Evolutionary conservation across 352 stramenopile genomes (phyloP).

Genomic region (Phytopythium oedochilum): DNA sequence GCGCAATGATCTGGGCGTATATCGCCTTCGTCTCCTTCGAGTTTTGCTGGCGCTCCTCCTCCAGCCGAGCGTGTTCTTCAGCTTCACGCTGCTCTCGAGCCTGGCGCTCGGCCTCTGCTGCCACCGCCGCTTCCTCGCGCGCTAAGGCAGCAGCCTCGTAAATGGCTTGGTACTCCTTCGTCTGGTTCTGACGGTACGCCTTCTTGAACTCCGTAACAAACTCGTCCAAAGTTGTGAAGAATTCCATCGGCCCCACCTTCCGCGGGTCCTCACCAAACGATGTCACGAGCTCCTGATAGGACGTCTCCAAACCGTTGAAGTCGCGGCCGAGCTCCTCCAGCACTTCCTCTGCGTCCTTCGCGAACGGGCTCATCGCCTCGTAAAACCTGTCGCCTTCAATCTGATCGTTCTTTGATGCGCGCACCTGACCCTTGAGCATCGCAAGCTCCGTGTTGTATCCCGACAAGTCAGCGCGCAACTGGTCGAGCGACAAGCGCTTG

Average conservation of each 20-base stretch:
- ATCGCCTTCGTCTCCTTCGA: constrained; percentile 50
- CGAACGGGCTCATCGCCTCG: constrained; percentile 76
- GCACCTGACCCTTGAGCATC: constrained; percentile 83
- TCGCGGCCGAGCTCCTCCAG: constrained; percentile 76
- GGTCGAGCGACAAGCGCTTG: constrained; percentile 77
- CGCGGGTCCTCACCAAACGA: constrained; percentile 82
- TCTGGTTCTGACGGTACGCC: constrained; percentile 84
- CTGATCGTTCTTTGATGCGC: constrained; percentile 66
- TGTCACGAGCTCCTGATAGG: constrained; percentile 74
- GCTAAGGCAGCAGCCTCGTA: constrained; percentile 59
- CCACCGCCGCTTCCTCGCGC: constrained; percentile 29
- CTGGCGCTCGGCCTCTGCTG: constrained; percentile 44
- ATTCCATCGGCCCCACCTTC: constrained; percentile 79
- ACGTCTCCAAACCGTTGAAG: constrained; percentile 62
- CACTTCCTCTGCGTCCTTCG: constrained; percentile 75
- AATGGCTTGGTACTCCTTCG: constrained; percentile 78
- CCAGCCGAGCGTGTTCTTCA: constrained; percentile 42
- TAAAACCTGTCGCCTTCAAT: constrained; percentile 78
- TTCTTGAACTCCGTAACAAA: constrained; percentile 88
- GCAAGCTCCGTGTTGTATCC: constrained; percentile 80
- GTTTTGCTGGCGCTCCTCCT: constrained; percentile 50
- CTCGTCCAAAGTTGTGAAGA: constrained; percentile 79
- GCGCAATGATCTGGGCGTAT: constrained; percentile 62
- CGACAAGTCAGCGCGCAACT: constrained; percentile 73
- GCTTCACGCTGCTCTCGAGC: constrained; percentile 42